These are phyloP conservation scores for Mortierella sp. DNA, from an alignment of 371 early-diverging fungal species.

Conservation along the genomic window DNA sequence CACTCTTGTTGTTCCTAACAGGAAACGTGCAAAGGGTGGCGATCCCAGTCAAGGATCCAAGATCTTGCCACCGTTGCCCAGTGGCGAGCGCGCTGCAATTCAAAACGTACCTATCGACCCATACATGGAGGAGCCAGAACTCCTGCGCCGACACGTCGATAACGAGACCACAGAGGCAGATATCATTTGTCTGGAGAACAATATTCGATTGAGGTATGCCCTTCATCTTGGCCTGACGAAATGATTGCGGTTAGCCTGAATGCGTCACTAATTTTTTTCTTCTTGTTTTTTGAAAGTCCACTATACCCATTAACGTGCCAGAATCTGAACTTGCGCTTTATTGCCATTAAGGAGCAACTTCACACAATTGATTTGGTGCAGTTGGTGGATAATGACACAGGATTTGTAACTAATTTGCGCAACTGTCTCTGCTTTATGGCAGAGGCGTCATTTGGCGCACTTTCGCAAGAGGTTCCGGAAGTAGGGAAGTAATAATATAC, in stretches of 20 bases:
- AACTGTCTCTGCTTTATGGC: constrained; percentile 61
- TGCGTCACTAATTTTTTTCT: constrained; percentile 2
- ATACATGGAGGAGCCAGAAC: constrained; percentile 75
- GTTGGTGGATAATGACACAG: constrained; percentile 78
- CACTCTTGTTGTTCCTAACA: constrained; percentile 74
- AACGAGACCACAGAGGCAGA: constrained; percentile 79
- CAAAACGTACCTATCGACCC: constrained; percentile 69
- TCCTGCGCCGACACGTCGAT: constrained; percentile 72
- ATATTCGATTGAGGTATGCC: constrained; percentile 69
- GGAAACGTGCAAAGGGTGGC: constrained; percentile 62
- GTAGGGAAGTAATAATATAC: constrained; percentile 17
- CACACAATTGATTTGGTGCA: constrained; percentile 78
- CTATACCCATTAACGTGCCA: constrained; percentile 78
- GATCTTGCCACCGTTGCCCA: constrained; percentile 64
- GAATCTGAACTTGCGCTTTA: constrained; percentile 80
- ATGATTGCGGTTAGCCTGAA: too few species aligned
- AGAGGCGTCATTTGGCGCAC: constrained; percentile 55
- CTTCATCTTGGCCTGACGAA: background rate
- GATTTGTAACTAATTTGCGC: constrained; percentile 74
- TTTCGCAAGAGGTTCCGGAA: constrained; percentile 49
- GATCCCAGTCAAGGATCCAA: constrained; percentile 57
- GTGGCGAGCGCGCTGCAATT: constrained; percentile 50
- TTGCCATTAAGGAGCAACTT: constrained; percentile 80
- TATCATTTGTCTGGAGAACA: constrained; percentile 80
- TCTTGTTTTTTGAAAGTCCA: constrained; percentile 60